Evolutionary conservation across 257 asterid genomes (phyloP).

Genomic region (Plantago ovata): DNA sequence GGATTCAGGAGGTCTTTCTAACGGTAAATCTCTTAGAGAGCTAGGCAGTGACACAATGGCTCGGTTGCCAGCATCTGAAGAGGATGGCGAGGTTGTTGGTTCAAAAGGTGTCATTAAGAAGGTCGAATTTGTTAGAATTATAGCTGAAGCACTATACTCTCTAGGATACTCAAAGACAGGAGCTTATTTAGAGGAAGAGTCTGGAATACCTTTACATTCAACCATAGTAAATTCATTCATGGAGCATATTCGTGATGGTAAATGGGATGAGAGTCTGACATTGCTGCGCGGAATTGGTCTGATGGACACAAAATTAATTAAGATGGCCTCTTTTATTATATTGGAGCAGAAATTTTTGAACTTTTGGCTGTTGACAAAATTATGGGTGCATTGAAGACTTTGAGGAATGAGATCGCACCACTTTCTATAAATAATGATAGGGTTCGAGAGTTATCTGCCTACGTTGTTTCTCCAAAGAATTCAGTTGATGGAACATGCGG

Average conservation of each 20-base stretch:
- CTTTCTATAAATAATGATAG: conserved; percentile 42
- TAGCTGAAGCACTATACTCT: conserved; percentile 75
- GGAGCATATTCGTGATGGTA: conserved; percentile 71
- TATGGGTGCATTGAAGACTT: conserved; percentile 77
- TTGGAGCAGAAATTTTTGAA: conserved; percentile 82
- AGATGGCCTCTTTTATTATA: conserved; percentile 60
- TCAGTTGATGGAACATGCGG: conserved; percentile 31
- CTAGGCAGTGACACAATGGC: conserved; percentile 61
- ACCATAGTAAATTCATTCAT: conserved; percentile 50
- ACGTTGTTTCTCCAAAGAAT: conserved; percentile 40
- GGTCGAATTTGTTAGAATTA: conserved; percentile 64
- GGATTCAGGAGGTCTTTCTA: conserved; percentile 42
- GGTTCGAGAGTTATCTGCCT: conserved; percentile 66
- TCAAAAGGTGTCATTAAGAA: conserved; percentile 62
- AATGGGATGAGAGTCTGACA: conserved; percentile 76
- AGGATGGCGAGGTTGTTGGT: conserved; percentile 68
- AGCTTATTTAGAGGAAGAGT: conserved; percentile 70
- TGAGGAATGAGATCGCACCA: conserved; percentile 70
- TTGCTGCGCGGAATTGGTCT: conserved; percentile 47
- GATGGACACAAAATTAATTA: conserved; percentile 46
- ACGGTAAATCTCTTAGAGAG: conserved; percentile 43
- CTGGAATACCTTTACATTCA: conserved; percentile 64
- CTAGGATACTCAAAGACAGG: conserved; percentile 72
- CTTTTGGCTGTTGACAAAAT: conserved; percentile 49
- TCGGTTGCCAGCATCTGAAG: conserved; percentile 50